Conservation (phyloP, 768 basidiomycete genomes). For the Boletellus sp. region DNA sequence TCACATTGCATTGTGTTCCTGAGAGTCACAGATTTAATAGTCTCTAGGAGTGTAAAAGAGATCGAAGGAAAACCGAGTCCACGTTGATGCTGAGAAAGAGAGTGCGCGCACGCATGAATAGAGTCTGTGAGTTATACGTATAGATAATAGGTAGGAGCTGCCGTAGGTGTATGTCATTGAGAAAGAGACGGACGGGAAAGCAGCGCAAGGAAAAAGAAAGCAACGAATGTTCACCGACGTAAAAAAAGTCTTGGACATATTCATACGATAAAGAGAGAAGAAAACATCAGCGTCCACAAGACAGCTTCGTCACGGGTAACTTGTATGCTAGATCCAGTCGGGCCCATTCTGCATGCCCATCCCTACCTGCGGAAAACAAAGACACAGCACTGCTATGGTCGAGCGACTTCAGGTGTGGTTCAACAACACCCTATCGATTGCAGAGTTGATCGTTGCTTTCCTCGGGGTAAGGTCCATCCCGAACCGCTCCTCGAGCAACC, state of each 20-base stretch:
- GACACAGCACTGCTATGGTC: background rate
- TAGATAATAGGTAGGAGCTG: no score
- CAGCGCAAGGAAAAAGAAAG: background rate
- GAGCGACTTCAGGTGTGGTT: conserved; percentile 34
- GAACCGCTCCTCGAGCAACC: conserved; percentile 77
- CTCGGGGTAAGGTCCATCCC: conserved; percentile 71
- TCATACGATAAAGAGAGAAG: conserved; percentile 1
- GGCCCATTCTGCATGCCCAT: conserved; percentile 18
- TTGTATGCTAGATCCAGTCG: conserved; percentile 18
- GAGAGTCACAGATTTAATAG: no score
- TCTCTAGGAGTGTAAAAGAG: no score
- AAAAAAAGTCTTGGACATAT: background rate
- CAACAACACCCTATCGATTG: conserved; percentile 70
- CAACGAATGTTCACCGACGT: conserved; percentile 14
- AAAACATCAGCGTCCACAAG: conserved; percentile 16
- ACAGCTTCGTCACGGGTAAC: conserved; percentile 9
- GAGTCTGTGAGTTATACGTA: no score
- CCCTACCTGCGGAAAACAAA: background rate
- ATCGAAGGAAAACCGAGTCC: no score
- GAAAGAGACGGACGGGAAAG: background rate
- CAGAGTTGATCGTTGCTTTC: conserved; percentile 71
- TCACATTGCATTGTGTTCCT: no score
- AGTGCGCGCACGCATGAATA: background rate
- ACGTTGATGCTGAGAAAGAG: no score
- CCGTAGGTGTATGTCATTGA: background rate